A percentile compares a stretch with the other conserved stretches of the same genome.
Conservation (phyloP, 2,329 filamentous ascomycete species). For the Monilinia fructicola region DNA sequence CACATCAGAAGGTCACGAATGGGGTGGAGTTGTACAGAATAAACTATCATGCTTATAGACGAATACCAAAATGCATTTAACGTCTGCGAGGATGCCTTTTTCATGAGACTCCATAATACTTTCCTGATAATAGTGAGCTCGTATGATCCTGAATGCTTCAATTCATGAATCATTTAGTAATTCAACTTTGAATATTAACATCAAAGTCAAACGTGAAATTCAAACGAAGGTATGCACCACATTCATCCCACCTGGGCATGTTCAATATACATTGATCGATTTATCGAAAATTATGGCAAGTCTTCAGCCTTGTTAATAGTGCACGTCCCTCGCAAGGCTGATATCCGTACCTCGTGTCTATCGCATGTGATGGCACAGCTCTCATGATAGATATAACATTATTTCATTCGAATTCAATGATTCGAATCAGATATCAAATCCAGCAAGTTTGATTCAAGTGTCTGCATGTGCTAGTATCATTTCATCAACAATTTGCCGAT, state of each 20-base stretch:
- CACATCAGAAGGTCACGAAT: conserved; percentile 12
- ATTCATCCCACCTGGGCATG: neutral
- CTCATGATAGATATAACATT: neutral
- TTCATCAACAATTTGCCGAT: neutral
- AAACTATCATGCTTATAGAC: conserved; percentile 17
- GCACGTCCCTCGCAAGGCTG: conserved; percentile 21
- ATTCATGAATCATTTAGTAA: too few species aligned
- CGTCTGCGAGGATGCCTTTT: neutral
- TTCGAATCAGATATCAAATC: neutral
- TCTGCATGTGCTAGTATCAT: conserved; percentile 2
- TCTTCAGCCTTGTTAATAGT: conserved; percentile 13
- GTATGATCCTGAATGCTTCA: neutral
- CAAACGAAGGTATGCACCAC: neutral
- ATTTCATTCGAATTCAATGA: neutral
- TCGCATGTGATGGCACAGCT: conserved; percentile 19
- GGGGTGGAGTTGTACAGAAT: conserved; percentile 14
- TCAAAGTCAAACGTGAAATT: too few species aligned
- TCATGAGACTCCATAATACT: neutral
- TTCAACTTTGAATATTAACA: too few species aligned
- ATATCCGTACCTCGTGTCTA: conserved; percentile 6
- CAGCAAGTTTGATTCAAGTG: neutral
- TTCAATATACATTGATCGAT: neutral
- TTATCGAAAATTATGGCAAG: neutral
- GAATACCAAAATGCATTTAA: conserved; percentile 18
- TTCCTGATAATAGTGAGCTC: neutral